These are phyloP conservation scores for Apiotrichum porosum DNA, from an alignment of 1,284 basidiomycete genomes.

Conservation along the genomic window DNA sequence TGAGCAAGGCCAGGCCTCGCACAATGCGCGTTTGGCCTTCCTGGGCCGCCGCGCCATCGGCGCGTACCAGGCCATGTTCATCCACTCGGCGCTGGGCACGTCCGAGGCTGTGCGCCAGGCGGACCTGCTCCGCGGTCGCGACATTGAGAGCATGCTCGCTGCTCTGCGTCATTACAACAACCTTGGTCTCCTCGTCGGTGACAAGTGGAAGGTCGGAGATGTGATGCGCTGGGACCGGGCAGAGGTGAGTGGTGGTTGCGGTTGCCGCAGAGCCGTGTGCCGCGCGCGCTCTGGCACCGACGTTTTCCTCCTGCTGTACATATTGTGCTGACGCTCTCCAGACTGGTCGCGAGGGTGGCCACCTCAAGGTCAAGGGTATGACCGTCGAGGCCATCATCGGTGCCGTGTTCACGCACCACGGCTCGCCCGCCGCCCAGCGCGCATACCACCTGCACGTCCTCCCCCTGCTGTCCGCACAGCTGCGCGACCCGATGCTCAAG, in stretches of 20 bases:
- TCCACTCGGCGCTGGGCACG: conserved; percentile 29
- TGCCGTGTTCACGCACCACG: conserved; percentile 40
- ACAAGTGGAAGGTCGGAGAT: conserved; percentile 33
- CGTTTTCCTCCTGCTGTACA: too few relatives aligned
- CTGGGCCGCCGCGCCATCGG: conserved; percentile 42
- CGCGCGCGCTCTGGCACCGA: background rate
- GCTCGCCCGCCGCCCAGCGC: conserved; percentile 45
- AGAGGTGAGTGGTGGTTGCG: conserved; percentile 28
- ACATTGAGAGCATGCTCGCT: conserved; percentile 33
- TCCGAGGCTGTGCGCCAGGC: background rate
- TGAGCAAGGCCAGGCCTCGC: conserved; percentile 17
- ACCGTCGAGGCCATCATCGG: conserved; percentile 44
- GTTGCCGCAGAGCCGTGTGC: background rate
- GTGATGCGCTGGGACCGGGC: conserved; percentile 45
- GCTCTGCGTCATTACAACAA: conserved; percentile 35
- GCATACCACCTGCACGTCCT: conserved; percentile 44
- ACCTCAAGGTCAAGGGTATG: conserved; percentile 36
- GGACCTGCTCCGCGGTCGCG: conserved; percentile 8
- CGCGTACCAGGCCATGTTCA: conserved; percentile 42
- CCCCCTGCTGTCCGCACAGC: conserved; percentile 33
- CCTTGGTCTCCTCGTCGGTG: conserved; percentile 39
- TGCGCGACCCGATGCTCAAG: conserved; percentile 35
- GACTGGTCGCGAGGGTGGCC: conserved; percentile 20
- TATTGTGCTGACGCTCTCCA: conserved; percentile 14
- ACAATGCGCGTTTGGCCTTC: conserved; percentile 44